Evolutionary conservation across 345 rosid species (phyloP).

Genomic region (Cardamine chenopodiifolia): DNA sequence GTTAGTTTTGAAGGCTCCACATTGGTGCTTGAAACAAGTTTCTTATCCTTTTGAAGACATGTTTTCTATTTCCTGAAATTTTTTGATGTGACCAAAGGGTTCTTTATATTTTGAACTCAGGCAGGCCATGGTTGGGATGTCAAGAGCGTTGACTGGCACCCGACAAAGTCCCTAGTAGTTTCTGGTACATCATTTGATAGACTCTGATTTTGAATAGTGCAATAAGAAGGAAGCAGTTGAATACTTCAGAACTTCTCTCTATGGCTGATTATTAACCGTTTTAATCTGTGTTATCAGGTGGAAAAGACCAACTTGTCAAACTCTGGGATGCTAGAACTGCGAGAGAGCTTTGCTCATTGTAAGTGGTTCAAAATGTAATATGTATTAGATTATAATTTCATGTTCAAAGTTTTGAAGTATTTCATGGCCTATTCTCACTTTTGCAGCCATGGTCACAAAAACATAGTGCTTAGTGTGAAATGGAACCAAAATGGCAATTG

Average conservation of each 20-base stretch:
- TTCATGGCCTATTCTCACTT: conserved; percentile 36
- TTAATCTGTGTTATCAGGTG: conserved; percentile 57
- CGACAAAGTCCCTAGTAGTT: conserved; percentile 86
- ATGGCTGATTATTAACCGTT: conserved; percentile 6
- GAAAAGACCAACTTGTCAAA: conserved; percentile 95
- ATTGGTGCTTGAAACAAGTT: conserved; percentile 3
- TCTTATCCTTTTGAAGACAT: conserved; percentile 1
- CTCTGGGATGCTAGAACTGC: conserved; percentile 98
- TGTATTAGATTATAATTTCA: neutral
- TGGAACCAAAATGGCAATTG: conserved; percentile 99
- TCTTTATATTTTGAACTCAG: conserved; percentile 75
- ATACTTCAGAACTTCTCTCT: conserved; percentile 18
- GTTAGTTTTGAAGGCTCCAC: neutral
- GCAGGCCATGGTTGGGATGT: conserved; percentile 99
- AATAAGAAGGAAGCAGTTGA: neutral
- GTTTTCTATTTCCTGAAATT: conserved; percentile 12
- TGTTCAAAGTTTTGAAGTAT: conserved; percentile 8
- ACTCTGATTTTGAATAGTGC: conserved; percentile 15
- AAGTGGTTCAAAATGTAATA: conserved; percentile 44
- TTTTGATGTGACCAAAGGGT: conserved; percentile 53
- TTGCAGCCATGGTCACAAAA: conserved; percentile 98
- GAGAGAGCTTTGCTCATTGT: conserved; percentile 93
- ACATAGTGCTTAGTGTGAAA: conserved; percentile 91
- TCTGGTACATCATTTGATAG: conserved; percentile 61
- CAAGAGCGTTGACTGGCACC: conserved; percentile 99